Conservation (phyloP, 2,329 filamentous ascomycete species). For the Coniochaeta prunicola region DNA sequence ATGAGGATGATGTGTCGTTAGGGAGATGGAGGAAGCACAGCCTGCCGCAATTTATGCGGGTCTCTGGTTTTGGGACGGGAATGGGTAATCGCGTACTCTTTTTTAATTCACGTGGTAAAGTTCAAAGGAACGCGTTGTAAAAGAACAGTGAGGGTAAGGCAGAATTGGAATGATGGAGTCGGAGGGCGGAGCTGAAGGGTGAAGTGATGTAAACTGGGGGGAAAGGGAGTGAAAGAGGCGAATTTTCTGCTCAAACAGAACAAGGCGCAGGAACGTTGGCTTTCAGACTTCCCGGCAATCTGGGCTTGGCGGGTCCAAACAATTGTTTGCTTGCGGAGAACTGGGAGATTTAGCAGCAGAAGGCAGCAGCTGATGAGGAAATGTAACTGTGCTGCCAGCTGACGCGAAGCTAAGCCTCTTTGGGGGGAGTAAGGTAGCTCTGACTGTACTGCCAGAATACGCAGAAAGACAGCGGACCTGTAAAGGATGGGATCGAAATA, state of each 20-base stretch:
- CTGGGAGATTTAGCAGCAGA: too few species aligned
- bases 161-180: neutral
- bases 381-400: neutral
- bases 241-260: neutral
- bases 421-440: neutral
- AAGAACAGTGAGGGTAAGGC: neutral
- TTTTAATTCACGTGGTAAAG: neutral
- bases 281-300: neutral
- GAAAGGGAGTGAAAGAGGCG: neutral
- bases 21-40: neutral
- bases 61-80: neutral
- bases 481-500: too few species aligned
- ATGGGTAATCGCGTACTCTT: neutral
- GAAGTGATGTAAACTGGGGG: neutral
- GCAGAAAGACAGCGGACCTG: neutral
- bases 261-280: neutral
- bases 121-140: neutral
- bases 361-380: neutral
- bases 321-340: neutral
- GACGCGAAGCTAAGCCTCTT: neutral
- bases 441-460: neutral
- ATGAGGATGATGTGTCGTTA: constrained; percentile 1
- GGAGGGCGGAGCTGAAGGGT: neutral
- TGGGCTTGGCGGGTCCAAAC: neutral
- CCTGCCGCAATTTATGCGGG: neutral